A percentile compares a stretch with the other conserved stretches of the same genome.
Evolutionary conservation across 805 yeast genomes (phyloP).

Genomic region (Blastobotrys parvus): DNA sequence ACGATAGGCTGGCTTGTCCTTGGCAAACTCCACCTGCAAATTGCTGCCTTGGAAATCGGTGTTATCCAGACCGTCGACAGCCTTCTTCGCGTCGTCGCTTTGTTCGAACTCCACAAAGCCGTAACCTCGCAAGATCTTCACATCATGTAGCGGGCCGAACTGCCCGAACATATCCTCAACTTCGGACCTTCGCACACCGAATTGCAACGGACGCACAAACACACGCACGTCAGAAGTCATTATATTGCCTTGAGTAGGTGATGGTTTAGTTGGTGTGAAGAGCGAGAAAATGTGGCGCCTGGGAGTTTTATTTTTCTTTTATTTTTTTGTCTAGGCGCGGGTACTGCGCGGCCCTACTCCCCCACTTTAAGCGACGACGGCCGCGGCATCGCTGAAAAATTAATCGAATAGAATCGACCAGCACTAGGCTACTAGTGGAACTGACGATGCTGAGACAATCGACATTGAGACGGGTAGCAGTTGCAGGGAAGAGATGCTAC

Average conservation of each 20-base stretch:
- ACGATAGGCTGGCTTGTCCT: conserved; percentile 24
- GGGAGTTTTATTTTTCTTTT: no score
- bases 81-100: conserved; percentile 25
- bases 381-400: no score
- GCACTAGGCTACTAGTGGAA: no score
- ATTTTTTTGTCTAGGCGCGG: neutral
- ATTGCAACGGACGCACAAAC: no score
- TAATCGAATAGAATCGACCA: no score
- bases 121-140: conserved; percentile 41
- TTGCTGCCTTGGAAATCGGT: conserved; percentile 28
- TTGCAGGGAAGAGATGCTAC: no score
- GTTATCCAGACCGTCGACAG: conserved; percentile 22
- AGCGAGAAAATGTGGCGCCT: neutral
- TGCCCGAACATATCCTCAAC: conserved; percentile 38
- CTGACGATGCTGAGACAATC: no score
- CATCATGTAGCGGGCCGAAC: conserved; percentile 48
- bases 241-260: conserved; percentile 8
- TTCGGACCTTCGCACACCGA: conserved; percentile 24
- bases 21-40: conserved; percentile 28
- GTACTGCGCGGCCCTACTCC: no score
- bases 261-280: neutral
- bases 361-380: no score
- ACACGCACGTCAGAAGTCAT: conserved; percentile 10
- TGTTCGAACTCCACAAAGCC: conserved; percentile 27
- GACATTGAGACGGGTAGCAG: no score